phyloP scores from a whole-genome alignment of 2,329 filamentous ascomycete genomes.

The Penicillium decumbens region DNA sequence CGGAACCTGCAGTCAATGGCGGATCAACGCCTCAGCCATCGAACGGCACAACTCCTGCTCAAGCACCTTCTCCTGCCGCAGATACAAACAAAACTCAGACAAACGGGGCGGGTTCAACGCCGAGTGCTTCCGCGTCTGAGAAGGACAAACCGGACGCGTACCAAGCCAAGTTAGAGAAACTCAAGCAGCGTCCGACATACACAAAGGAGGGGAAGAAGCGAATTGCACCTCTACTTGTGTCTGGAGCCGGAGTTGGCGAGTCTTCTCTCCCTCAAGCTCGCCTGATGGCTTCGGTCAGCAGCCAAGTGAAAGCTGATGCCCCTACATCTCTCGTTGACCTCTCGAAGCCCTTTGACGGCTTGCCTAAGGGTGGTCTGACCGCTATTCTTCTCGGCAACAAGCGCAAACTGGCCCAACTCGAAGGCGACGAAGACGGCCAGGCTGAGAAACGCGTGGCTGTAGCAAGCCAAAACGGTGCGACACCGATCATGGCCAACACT shows the following conservation, averaged over 20 bases:
- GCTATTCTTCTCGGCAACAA: constrained; percentile 90
- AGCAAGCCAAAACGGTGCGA: constrained; percentile 61
- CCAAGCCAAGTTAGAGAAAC: constrained; percentile 57
- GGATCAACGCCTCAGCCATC: constrained; percentile 33
- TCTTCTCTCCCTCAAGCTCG: constrained; percentile 87
- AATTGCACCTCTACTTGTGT: constrained; percentile 85
- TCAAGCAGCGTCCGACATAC: constrained; percentile 89
- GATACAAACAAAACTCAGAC: constrained; percentile 34
- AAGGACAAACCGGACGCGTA: constrained; percentile 50
- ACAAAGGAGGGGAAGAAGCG: constrained; percentile 97
- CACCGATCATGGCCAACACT: constrained; percentile 70
- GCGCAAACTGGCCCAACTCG: constrained; percentile 68
- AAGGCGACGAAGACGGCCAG: constrained; percentile 68
- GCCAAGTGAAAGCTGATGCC: constrained; percentile 61
- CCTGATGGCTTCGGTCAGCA: constrained; percentile 71
- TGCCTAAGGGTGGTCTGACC: constrained; percentile 83
- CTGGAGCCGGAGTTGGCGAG: constrained; percentile 78
- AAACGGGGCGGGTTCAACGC: constrained; percentile 28
- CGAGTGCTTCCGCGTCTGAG: constrained; percentile 29
- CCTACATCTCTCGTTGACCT: constrained; percentile 83
- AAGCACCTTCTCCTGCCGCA: constrained; percentile 29
- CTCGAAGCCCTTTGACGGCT: constrained; percentile 86
- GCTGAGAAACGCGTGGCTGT: constrained; percentile 57
- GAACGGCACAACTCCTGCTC: constrained; percentile 44
- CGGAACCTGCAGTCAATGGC: constrained; percentile 50